Evolutionary conservation across 192 early-diverging fungal species (phyloP).

Genomic region (Backusella luteola): DNA sequence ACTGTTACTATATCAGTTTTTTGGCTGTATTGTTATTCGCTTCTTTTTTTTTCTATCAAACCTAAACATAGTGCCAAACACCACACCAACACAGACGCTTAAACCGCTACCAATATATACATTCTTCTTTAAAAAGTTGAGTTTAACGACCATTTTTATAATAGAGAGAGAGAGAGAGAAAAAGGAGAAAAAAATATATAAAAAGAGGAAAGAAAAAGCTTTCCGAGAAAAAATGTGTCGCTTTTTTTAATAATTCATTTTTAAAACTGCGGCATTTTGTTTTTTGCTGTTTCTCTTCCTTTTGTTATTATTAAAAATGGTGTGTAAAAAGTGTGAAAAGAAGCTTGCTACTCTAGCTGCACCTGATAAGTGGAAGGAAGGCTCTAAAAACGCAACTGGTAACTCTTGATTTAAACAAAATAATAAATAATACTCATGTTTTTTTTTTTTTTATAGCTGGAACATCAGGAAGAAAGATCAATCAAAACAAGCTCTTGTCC

Average conservation of each 20-base stretch:
- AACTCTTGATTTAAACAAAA: conserved; percentile 13
- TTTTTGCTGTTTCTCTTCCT: neutral
- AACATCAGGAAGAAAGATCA: conserved; percentile 46
- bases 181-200: neutral
- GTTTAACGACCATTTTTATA: neutral
- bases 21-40: neutral
- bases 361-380: conserved; percentile 67
- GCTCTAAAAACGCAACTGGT: conserved; percentile 52
- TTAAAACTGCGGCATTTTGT: neutral
- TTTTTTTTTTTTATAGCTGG: conserved; percentile 6
- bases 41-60: neutral
- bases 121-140: neutral
- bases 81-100: conserved; percentile 8
- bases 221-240: neutral
- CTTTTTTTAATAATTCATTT: neutral
- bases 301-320: conserved; percentile 33
- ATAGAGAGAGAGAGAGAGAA: neutral
- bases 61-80: conserved; percentile 13
- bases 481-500: conserved; percentile 60
- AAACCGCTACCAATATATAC: neutral
- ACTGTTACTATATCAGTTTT: neutral
- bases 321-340: conserved; percentile 61
- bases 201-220: neutral
- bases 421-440: neutral
- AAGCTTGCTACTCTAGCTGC: conserved; percentile 56